Conservation (phyloP, 129 eudicot species). For the Tanacetum coccineum region DNA sequence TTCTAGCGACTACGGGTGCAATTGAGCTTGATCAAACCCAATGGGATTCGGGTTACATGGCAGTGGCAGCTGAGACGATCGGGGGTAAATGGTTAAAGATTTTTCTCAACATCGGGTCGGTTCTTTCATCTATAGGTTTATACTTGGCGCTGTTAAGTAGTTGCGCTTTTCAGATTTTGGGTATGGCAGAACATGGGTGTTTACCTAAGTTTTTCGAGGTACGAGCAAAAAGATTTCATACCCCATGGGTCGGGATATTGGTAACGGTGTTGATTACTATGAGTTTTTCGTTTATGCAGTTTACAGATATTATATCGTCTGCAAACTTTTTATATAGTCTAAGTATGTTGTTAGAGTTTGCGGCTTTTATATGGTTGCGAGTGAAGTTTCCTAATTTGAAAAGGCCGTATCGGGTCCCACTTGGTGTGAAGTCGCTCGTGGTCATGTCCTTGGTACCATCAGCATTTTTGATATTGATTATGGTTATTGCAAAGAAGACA, state of each 20-base stretch:
- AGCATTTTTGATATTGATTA: not conserved
- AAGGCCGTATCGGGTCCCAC: not conserved
- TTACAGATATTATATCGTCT: not conserved
- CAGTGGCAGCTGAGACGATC: too few species aligned
- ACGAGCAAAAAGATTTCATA: not conserved
- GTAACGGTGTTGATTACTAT: not conserved
- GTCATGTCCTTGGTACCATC: not conserved
- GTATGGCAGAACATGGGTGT: not conserved
- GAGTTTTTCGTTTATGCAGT: not conserved
- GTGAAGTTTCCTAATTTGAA: not conserved
- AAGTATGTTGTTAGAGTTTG: not conserved
- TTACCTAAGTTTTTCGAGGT: not conserved
- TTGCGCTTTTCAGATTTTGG: not conserved
- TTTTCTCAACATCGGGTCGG: not conserved
- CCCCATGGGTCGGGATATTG: not conserved
- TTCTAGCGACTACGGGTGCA: not conserved
- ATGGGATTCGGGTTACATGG: not conserved
- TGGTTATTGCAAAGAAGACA: not conserved
- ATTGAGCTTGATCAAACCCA: not conserved
- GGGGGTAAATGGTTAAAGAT: too few species aligned
- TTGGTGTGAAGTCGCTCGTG: not conserved
- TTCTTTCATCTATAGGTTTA: not conserved
- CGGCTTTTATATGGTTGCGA: not conserved
- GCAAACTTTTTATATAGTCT: not conserved
- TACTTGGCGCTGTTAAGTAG: not conserved